Conservation (phyloP, 129 eudicot genomes). For the Solidago caesia region DNA sequence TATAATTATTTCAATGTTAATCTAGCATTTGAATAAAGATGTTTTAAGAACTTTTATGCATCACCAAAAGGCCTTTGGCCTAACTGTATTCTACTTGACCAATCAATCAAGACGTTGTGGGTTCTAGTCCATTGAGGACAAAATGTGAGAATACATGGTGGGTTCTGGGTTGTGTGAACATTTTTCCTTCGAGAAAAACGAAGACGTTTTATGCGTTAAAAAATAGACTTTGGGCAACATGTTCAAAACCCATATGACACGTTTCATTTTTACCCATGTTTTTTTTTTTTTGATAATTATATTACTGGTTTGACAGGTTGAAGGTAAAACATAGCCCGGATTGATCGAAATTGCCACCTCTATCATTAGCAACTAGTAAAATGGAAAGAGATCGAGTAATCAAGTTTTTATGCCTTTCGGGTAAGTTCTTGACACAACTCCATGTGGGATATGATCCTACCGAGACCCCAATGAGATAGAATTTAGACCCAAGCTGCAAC, state of each 20-base stretch:
- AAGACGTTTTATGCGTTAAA: too few relatives aligned
- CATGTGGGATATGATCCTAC: constrained; percentile 82
- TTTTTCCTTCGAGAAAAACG: too few relatives aligned
- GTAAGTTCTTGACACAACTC: constrained; percentile 82
- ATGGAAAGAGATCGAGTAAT: constrained; percentile 10
- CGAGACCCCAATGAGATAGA: constrained; percentile 82
- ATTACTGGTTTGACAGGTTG: not conserved
- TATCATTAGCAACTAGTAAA: not conserved
- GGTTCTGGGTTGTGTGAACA: too few relatives aligned
- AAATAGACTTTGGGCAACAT: too few relatives aligned
- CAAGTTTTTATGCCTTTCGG: constrained; percentile 59
- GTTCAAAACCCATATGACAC: too few relatives aligned
- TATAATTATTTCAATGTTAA: not conserved
- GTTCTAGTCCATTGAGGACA: too few relatives aligned
- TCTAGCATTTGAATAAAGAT: too few relatives aligned
- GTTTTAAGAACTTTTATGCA: not conserved
- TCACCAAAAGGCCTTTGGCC: not conserved
- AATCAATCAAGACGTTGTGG: too few relatives aligned
- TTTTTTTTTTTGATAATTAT: not conserved
- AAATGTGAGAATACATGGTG: too few relatives aligned
- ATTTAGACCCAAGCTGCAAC: constrained; percentile 67
- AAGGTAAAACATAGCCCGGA: not conserved
- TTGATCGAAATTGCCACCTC: constrained; percentile 1
- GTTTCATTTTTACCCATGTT: too few relatives aligned
- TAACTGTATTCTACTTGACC: not conserved